phyloP scores from a whole-genome alignment of 495 filamentous ascomycete species.

The Penicillium cataractarum region DNA sequence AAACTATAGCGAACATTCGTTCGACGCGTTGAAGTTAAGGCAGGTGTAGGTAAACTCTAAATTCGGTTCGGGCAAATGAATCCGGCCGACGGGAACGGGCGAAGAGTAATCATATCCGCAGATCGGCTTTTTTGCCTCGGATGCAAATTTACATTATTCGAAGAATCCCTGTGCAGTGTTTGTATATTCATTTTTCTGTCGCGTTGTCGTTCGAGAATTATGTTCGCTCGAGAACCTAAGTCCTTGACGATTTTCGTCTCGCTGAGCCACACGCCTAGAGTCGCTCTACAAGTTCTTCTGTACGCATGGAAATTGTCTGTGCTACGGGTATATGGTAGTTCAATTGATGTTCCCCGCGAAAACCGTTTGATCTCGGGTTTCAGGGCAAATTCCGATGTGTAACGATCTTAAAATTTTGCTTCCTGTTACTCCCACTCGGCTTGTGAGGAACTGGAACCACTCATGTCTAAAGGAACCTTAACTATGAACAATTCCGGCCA shows the following conservation, averaged over 20 bases:
- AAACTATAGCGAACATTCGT: background rate
- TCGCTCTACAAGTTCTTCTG: too few relatives aligned
- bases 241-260: too few relatives aligned
- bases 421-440: background rate
- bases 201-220: too few relatives aligned
- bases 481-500: background rate
- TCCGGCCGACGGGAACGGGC: slow-evolving; percentile 7
- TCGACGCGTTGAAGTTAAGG: background rate
- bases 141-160: background rate
- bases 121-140: background rate
- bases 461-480: background rate
- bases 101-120: background rate
- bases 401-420: background rate
- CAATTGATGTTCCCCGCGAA: background rate
- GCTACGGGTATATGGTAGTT: background rate
- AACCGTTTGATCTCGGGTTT: background rate
- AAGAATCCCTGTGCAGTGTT: background rate
- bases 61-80: slow-evolving; percentile 6
- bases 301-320: background rate
- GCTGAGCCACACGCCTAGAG: too few relatives aligned
- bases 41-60: background rate
- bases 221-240: too few relatives aligned
- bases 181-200: background rate
- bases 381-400: background rate
- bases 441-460: background rate